Base-by-base conservation (phyloP, 2,329 filamentous ascomycete genomes). In the Ophiocordyceps australis region DNA sequence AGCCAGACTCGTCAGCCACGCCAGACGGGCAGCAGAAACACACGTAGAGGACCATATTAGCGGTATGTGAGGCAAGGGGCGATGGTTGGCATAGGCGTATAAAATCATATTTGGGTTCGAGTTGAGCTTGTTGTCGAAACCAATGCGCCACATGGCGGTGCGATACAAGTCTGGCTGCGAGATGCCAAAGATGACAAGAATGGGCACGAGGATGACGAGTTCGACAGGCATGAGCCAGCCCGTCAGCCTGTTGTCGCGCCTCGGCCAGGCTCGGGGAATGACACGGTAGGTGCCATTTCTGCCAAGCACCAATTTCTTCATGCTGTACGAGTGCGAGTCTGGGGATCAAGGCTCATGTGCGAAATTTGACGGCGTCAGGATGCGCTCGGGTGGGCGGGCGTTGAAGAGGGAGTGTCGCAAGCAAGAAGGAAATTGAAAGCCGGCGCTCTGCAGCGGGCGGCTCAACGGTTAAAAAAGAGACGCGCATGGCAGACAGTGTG, bases 31-130 rank as follows among this genome's bases (percentile, higher is more conserved):
- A n/a, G 10, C 18, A 14, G 23, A 24, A 21, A 65, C 76, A 54
- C 48, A 85, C 78, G 64, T 65, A 41, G 59, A 52, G 32, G 74
- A 76, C 79, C 79, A 86, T 10, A 83, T 64, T 28, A 83, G 52
- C 2, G 79, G 75, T 8, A 68, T 55, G 18, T 57, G 56, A 1
- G 71, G 69, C 10, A 73, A 51, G 1, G 71, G 60, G 28, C 57
- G 50, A 43, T 80, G 65, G 42, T 85, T 85, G 26, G 76, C 75
- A 41, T 75, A 74, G 18, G 74, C 73, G 47, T 79, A 83, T 18
- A 82, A 49, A 12, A 80, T 55, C 39, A 74, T 65, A 32, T 54
- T 62, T 10, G 79, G 77, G 37, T 70, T 71, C 32, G 75, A 82
- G 50, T 85, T 85, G 57, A 77, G 78, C 32, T 68, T 65, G 43